phyloP scores from a whole-genome alignment of 192 early-diverging fungal genomes.

The Coemansia biformis region DNA sequence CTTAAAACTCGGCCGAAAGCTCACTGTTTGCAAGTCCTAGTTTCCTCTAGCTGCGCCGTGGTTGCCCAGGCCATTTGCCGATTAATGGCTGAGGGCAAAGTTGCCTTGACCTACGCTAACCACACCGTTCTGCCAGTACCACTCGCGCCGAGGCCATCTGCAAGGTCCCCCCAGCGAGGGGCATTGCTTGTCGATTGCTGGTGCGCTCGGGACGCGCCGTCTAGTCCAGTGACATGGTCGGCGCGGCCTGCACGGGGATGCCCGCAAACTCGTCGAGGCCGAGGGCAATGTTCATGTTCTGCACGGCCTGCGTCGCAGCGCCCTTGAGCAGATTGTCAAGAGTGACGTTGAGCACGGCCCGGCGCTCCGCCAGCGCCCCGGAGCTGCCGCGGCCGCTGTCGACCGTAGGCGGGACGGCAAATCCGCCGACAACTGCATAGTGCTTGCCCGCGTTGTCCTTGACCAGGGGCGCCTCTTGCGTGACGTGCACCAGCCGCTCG shows the following conservation, averaged over 20 bases:
- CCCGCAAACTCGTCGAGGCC: slow-evolving; percentile 86
- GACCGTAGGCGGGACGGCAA: slow-evolving; percentile 65
- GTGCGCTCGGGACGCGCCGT: too few relatives aligned
- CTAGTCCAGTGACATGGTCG: slow-evolving; percentile 28
- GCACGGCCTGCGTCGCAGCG: slow-evolving; percentile 96
- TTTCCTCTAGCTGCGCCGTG: too few relatives aligned
- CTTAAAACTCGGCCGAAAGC: too few relatives aligned
- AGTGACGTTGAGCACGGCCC: slow-evolving; percentile 85
- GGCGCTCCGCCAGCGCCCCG: slow-evolving; percentile 51
- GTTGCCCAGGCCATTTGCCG: too few relatives aligned
- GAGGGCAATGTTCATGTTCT: slow-evolving; percentile 94
- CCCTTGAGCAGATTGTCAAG: slow-evolving; percentile 98
- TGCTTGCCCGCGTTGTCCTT: slow-evolving; percentile 86
- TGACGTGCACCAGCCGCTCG: slow-evolving; percentile 80
- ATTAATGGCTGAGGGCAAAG: too few relatives aligned
- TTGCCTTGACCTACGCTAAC: too few relatives aligned
- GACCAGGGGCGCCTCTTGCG: slow-evolving; percentile 74
- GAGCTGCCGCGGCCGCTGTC: slow-evolving; percentile 6
- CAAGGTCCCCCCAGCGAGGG: too few relatives aligned
- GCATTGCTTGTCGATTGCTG: neutral
- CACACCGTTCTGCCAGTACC: too few relatives aligned
- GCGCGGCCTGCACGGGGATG: slow-evolving; percentile 57
- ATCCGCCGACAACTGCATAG: slow-evolving; percentile 86
- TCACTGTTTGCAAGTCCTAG: too few relatives aligned
- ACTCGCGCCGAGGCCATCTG: too few relatives aligned